Conservation (phyloP, 2,329 filamentous ascomycete species). For the Fusarium clavum region DNA sequence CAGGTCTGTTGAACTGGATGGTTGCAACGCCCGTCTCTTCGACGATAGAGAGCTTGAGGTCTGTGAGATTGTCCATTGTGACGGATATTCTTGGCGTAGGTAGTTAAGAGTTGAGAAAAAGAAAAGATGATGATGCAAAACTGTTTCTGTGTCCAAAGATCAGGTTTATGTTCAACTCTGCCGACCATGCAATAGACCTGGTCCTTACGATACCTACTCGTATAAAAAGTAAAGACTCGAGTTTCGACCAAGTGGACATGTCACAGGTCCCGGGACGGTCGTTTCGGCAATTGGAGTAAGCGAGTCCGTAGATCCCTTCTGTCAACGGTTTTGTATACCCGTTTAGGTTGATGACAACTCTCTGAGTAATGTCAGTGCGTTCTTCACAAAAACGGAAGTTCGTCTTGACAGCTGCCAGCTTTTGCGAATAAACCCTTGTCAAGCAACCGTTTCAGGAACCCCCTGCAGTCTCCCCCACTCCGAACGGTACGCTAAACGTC, state of each 20-base stretch:
- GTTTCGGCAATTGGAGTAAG: slow-evolving; percentile 27
- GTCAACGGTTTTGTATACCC: slow-evolving; percentile 8
- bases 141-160: not conserved
- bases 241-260: slow-evolving; percentile 23
- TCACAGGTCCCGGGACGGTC: slow-evolving; percentile 10
- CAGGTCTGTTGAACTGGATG: slow-evolving; percentile 33
- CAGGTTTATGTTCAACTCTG: slow-evolving; percentile 13
- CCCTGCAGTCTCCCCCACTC: slow-evolving; percentile 3
- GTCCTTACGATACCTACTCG: not conserved
- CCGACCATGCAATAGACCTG: not conserved
- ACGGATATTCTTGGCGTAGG: not conserved
- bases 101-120: not conserved
- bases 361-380: slow-evolving; percentile 14
- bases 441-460: slow-evolving; percentile 10
- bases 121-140: not conserved
- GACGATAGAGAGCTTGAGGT: slow-evolving; percentile 15
- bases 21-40: slow-evolving; percentile 17
- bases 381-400: slow-evolving; percentile 1
- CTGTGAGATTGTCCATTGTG: slow-evolving; percentile 28
- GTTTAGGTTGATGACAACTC: slow-evolving; percentile 22
- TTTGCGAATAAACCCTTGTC: not conserved
- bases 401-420: not conserved
- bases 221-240: not conserved
- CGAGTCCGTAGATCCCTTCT: not conserved
- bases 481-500: slow-evolving; percentile 9